Conservation (phyloP, 2,329 filamentous ascomycete species). For the Leptographium galeiforme region DNA sequence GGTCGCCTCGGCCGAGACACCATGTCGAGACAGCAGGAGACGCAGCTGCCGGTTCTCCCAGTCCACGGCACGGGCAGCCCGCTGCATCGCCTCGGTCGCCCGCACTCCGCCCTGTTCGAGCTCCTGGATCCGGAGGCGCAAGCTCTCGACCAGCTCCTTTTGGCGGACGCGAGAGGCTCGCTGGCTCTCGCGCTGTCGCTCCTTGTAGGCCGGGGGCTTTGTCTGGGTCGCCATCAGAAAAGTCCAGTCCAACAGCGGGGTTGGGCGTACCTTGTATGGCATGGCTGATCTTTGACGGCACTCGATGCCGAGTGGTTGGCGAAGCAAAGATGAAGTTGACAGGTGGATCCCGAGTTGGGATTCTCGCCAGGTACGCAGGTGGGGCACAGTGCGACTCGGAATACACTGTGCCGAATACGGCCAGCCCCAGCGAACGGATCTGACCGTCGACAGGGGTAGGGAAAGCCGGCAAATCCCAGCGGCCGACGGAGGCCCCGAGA, state of each 20-base stretch:
- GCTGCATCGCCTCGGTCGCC: slow-evolving; percentile 40
- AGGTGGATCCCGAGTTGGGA: too few species aligned
- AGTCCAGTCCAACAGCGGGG: background rate
- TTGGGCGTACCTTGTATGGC: background rate
- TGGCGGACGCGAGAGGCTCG: slow-evolving; percentile 37
- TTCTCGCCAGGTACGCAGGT: too few species aligned
- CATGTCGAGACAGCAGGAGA: slow-evolving; percentile 11
- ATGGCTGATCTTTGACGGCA: background rate
- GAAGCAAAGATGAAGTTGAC: too few species aligned
- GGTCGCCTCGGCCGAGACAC: background rate
- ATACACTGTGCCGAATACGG: background rate
- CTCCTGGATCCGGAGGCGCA: slow-evolving; percentile 32
- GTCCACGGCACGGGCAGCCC: slow-evolving; percentile 34
- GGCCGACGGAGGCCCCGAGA: background rate
- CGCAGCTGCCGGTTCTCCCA: slow-evolving; percentile 33
- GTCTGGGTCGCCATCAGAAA: background rate
- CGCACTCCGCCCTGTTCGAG: slow-evolving; percentile 34
- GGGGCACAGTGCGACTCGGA: too few species aligned
- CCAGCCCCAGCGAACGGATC: background rate
- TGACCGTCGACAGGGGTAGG: background rate
- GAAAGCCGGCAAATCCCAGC: background rate
- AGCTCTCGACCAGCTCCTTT: slow-evolving; percentile 32
- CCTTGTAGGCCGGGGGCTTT: background rate
- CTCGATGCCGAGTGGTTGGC: too few species aligned
- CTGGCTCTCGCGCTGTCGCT: slow-evolving; percentile 33